Evolutionary conservation across 2,329 filamentous ascomycete genomes (phyloP), one percentile per base, ranked within the genome.

Genomic region (Rhytidhysteron rufulum): DNA sequence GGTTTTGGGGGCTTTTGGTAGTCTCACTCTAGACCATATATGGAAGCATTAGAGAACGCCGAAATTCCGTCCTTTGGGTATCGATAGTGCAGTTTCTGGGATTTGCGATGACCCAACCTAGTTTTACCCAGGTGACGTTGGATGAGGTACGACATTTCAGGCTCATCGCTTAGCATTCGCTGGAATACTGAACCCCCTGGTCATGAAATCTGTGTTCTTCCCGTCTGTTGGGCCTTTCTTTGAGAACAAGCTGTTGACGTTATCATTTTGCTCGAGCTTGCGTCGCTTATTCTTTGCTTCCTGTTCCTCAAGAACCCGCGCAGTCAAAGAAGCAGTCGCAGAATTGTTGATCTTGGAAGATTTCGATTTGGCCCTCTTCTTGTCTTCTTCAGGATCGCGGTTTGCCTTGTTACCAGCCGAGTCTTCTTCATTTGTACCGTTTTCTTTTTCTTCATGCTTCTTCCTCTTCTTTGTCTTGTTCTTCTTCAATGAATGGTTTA

Each of bases 401-500:
- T 49, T 40, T 35, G 34, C 29, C 24, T 50, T 42, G n/a, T 51
- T 58, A 3, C 44, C 48, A 17, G 45, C 53, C 27, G 50, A 55
- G 19, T 57, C 53, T 8, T 71, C 72, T 34, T 80, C 78, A 31
- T 51, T 56, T 4, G 74, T 71, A 6, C 72, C 73, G 38, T 79
- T 78, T 71, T 88, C 88, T n/a, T n/a, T n/a, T n/a, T n/a, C n/a
- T n/a, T n/a, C n/a, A n/a, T n/a, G n/a, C 69, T 89, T 88, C 65
- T 88, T 84, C 69, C 88, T 89, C 54, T 80, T 81, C 24, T 68
- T 71, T 1, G 77, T 74, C 2, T 72, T 63, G 0, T 72, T 83
- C 65, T 95, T 96, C 69, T 96, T 97, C 25, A 97, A 68, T 1
- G 84, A 88, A 62, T 98, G 93, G 1, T 89, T 81, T 19, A 97